phyloP scores from a whole-genome alignment of 257 asterid genomes.

The Jacaranda mimosifolia region DNA sequence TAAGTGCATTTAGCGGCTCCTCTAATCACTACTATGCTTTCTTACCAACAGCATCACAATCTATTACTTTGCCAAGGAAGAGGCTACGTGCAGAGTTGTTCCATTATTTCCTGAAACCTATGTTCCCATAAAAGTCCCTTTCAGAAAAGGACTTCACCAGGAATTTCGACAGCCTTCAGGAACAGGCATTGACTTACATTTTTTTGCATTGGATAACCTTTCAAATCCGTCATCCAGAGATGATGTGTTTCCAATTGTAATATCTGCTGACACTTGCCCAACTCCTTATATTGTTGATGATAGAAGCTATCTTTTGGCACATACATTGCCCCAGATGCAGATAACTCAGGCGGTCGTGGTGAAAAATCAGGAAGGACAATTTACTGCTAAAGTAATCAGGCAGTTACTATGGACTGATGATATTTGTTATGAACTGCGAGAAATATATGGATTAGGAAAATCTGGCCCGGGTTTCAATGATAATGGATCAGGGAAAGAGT shows the following conservation, averaged over 20 bases:
- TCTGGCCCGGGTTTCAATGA: conserved; percentile 46
- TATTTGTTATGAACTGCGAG: conserved; percentile 72
- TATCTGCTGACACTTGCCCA: conserved; percentile 65
- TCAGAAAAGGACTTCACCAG: conserved; percentile 76
- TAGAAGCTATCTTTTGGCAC: conserved; percentile 43
- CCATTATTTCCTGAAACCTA: conserved; percentile 60
- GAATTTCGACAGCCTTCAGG: conserved; percentile 79
- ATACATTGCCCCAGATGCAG: conserved; percentile 62
- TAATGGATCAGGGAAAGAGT: conserved; percentile 69
- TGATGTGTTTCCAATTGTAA: conserved; percentile 67
- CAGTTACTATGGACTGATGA: conserved; percentile 72
- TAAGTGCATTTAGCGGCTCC: conserved; percentile 25
- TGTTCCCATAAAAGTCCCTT: conserved; percentile 65
- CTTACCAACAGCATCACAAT: conserved; percentile 69
- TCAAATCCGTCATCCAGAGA: conserved; percentile 52
- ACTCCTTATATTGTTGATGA: conserved; percentile 46
- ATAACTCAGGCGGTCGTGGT: conserved; percentile 63
- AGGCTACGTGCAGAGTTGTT: conserved; percentile 49
- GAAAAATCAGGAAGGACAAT: conserved; percentile 54
- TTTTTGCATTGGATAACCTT: conserved; percentile 54
- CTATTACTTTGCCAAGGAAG: conserved; percentile 77
- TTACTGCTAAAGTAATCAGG: conserved; percentile 56
- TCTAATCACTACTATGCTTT: conserved; percentile 37
- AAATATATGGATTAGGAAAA: conserved; percentile 78
- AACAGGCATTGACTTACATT: conserved; percentile 71